Evolutionary conservation across 805 yeast genomes (phyloP).

Genomic region (Grigorovia yakushimaensis): DNA sequence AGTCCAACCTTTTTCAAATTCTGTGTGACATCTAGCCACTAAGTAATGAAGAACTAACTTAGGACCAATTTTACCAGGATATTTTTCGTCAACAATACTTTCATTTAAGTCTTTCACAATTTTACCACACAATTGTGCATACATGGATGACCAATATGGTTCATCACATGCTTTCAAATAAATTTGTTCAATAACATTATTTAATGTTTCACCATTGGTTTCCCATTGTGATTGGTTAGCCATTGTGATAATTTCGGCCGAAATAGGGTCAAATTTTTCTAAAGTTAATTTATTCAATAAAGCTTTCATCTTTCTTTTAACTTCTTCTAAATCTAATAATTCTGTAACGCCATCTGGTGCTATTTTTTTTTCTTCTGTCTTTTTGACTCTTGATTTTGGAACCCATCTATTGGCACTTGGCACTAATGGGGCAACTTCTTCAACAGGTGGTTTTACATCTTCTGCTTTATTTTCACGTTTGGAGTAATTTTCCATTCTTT

Average conservation of each 20-base stretch:
- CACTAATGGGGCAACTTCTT: constrained; percentile 71
- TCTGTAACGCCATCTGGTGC: constrained; percentile 76
- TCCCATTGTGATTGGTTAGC: constrained; percentile 85
- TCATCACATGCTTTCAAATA: constrained; percentile 97
- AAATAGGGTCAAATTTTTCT: constrained; percentile 77
- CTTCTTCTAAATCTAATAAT: constrained; percentile 56
- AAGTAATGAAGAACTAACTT: constrained; percentile 69
- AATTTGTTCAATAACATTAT: constrained; percentile 69
- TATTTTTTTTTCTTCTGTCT: constrained; percentile 43
- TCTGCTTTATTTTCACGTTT: constrained; percentile 25
- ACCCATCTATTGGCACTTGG: constrained; percentile 87
- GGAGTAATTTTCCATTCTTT: constrained; percentile 31
- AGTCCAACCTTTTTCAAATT: constrained; percentile 92
- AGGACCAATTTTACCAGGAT: constrained; percentile 51
- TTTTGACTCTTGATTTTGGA: constrained; percentile 61
- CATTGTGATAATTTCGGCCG: constrained; percentile 64
- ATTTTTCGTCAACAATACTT: constrained; percentile 52
- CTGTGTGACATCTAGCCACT: constrained; percentile 80
- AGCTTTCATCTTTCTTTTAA: constrained; percentile 77
- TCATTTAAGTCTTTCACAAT: constrained; percentile 57
- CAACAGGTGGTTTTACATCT: constrained; percentile 35
- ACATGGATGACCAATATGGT: constrained; percentile 95
- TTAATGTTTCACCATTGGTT: constrained; percentile 69
- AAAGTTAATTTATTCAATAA: constrained; percentile 86
- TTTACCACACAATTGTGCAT: constrained; percentile 83